phyloP scores from a whole-genome alignment of 2,329 filamentous ascomycete species.

The Kalmusia sp. region DNA sequence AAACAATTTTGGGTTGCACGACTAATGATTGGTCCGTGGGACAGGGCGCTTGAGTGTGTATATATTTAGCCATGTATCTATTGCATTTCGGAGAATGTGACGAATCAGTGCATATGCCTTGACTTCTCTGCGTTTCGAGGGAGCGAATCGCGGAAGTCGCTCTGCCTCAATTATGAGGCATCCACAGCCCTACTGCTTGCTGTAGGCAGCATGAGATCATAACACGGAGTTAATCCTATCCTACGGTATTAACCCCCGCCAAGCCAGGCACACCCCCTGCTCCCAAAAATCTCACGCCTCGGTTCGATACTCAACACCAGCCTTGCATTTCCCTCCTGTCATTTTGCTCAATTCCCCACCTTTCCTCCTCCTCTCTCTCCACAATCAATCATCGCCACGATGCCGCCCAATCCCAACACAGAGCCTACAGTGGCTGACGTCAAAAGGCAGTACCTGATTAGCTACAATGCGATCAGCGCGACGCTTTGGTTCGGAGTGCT shows the following conservation, averaged over 20 bases:
- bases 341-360: no score
- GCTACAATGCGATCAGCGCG: constrained; percentile 84
- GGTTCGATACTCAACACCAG: constrained; percentile 3
- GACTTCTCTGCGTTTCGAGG: no score
- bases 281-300: background rate
- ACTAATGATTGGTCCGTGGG: no score
- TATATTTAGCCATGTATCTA: no score
- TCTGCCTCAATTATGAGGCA: background rate
- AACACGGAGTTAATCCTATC: background rate
- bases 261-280: background rate
- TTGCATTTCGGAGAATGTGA: no score
- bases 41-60: no score
- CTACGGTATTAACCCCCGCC: background rate
- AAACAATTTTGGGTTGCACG: no score
- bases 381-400: constrained; percentile 7
- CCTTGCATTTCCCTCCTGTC: background rate
- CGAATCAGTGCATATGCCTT: background rate
- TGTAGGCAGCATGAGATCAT: constrained; percentile 2
- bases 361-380: constrained; percentile 1
- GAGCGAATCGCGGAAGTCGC: no score
- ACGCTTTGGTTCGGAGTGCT: constrained; percentile 81
- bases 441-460: constrained; percentile 70
- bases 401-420: constrained; percentile 27
- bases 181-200: background rate
- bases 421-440: constrained; percentile 18